Evolutionary conservation across 352 stramenopile genomes (phyloP), one percentile per base, ranked within the genome.

Genomic region (Phytophthora nicotianae): DNA sequence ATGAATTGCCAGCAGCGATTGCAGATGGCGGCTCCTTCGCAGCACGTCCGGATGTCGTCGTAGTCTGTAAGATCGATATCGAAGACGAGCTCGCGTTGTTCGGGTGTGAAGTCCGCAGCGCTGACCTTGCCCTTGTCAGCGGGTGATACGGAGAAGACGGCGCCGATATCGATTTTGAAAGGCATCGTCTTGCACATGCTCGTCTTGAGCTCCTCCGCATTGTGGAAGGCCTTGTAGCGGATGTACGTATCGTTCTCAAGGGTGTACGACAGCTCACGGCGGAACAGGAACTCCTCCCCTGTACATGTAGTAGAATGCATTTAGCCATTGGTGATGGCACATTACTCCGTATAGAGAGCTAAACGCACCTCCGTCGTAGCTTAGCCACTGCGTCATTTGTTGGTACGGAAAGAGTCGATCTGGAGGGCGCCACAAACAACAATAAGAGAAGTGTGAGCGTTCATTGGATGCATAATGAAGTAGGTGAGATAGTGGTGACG

Each of bases 51-150:
- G 42, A 99, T 96, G 66, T 98, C 95, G 74, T 99, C 97, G 89
- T 99, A 99, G 79, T 99, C 98, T 0, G 97, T 99, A 9, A 99
- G 77, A 97, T 99, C 98, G 68, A 99, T 98, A 96, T 99, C 98
- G 70, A 99, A 99, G 26, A 99, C 97, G 14, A 99, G 88, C 74
- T 99, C 98, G 24, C 98, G 88, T 66, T 99, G 88, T 17, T 97
- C 83, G 0, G 97, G 89, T 23, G 86, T 70, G 64, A 99, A 99
- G 47, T 95, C 77, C 14, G 70, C 77, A 14, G 81, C 72, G 38
- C 87, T 93, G 17, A 96, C 85, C 37, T 96, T 96, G 71, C 83
- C 85, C 33, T 96, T 95, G 62, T 96, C 88, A 7, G 77, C 76
- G 0, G 88, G 88, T 3, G 87, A 95, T 5, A 94, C 82, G 3